Conservation (phyloP, 495 filamentous ascomycete genomes). For the Xylaria grammica region DNA sequence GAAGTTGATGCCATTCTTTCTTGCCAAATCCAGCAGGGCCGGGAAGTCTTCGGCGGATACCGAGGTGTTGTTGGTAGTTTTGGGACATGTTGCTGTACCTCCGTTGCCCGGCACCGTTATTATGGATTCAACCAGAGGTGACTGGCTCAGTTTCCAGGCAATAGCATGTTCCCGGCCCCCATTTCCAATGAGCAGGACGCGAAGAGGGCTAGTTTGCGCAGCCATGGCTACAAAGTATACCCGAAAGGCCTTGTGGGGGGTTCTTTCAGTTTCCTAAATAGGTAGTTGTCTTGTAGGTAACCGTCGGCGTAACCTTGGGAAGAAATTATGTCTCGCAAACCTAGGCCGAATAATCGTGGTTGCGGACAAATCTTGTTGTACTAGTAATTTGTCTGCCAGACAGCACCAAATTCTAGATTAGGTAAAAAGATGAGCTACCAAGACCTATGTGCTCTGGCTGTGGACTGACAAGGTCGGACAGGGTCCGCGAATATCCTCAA, state of each 20-base stretch:
- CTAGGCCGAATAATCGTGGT: neutral
- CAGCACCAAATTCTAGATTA: neutral
- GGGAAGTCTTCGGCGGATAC: conserved; percentile 78
- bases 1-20: conserved; percentile 75
- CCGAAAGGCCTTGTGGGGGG: neutral
- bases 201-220: conserved; percentile 41
- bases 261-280: conserved; percentile 5
- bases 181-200: conserved; percentile 86
- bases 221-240: conserved; percentile 29
- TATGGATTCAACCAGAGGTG: conserved; percentile 67
- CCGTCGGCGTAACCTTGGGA: too few relatives aligned
- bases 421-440: neutral
- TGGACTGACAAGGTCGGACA: conserved; percentile 19
- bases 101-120: conserved; percentile 83
- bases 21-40: conserved; percentile 74
- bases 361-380: neutral
- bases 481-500: conserved; percentile 21
- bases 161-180: conserved; percentile 94
- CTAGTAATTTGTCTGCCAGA: neutral
- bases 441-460: neutral
- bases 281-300: conserved; percentile 6
- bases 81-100: conserved; percentile 75
- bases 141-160: conserved; percentile 92
- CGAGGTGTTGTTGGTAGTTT: conserved; percentile 70
- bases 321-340: neutral